Percentiles rank a stretch among this genome's conserved stretches.
These are phyloP conservation scores for Amanita rubescens DNA, from an alignment of 768 basidiomycete genomes.

Conservation along the genomic window DNA sequence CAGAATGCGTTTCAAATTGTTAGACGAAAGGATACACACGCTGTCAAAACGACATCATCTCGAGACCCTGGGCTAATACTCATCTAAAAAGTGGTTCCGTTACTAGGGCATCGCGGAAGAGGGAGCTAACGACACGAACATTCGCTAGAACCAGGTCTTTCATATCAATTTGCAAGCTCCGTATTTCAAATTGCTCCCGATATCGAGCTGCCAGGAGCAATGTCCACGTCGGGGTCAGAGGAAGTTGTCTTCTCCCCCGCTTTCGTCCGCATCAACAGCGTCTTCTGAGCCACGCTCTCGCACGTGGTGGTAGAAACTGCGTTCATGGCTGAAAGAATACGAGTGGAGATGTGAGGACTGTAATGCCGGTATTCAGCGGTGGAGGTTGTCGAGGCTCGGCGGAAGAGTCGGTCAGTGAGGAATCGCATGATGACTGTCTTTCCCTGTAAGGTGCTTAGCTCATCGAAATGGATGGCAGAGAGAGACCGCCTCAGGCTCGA, in stretches of 20 bases:
- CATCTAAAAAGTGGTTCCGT: conserved; percentile 45
- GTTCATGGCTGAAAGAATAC: conserved; percentile 8
- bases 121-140: conserved; percentile 34
- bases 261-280: neutral
- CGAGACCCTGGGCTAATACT: conserved; percentile 84
- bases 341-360: neutral
- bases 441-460: neutral
- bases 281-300: neutral
- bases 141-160: conserved; percentile 75
- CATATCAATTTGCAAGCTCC: conserved; percentile 70
- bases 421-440: conserved; percentile 20
- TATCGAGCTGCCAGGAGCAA: neutral
- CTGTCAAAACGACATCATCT: conserved; percentile 86
- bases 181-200: conserved; percentile 41
- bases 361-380: conserved; percentile 15
- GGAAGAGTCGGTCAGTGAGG: conserved; percentile 15
- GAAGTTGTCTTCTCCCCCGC: neutral
- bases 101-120: neutral
- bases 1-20: neutral
- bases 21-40: conserved; percentile 26
- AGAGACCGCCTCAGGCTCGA: neutral
- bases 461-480: neutral
- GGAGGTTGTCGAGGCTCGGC: conserved; percentile 11
- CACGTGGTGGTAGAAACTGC: neutral
- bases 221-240: neutral